Base-by-base conservation (phyloP, 208 protist genomes). In the Trypanosoma mega region DNA sequence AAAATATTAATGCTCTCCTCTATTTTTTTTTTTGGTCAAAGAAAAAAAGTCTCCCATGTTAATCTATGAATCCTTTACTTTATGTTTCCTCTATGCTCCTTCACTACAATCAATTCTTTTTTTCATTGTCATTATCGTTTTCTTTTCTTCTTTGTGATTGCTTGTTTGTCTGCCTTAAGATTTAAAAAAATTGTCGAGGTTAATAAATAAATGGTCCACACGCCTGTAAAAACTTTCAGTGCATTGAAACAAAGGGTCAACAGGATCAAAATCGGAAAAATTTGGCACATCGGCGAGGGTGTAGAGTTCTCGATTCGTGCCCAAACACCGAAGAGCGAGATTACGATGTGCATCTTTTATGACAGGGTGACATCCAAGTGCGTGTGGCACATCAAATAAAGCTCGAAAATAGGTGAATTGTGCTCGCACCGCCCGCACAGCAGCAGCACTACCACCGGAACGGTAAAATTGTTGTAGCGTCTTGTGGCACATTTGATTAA, bases 391-490 rank as follows among this genome's bases (percentile, higher is more conserved):
- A 50, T 93, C 90, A 76, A 96, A 93, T 21, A 96, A 63, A 0
- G 86, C 90, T 39, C 84, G 81, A 76, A 88, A 93, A 65, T 91
- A 96, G 1, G 90, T 92, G 31, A 93, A 90, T 61, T 96, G 90
- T 18, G 58, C 69, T 16, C 90, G 76, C 36, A 96, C 47, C 14
- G 78, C 76, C 12, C 74, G 76, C 16, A 91, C 87, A 20, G 81
- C 74, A 30, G 79, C 80, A 7, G 63, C 52, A 26, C 50, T 60
- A 27, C 86, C 90, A 43, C 90, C 90, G 55, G 58, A 78, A 27
- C 76, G 51, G 50, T 96, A 96, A 63, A 96, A 96, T 55, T 90
- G 73, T n/a, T 73, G 66, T 18, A 92, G 61, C 34, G 85, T 64
- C n/a, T 52, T 54, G 65, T 90, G 74, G 64, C 82, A 91, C 51